A percentile compares a stretch with the other conserved stretches of the same genome.
Conservation (phyloP, 495 filamentous ascomycete genomes). For the Hypoxylon trugodes region DNA sequence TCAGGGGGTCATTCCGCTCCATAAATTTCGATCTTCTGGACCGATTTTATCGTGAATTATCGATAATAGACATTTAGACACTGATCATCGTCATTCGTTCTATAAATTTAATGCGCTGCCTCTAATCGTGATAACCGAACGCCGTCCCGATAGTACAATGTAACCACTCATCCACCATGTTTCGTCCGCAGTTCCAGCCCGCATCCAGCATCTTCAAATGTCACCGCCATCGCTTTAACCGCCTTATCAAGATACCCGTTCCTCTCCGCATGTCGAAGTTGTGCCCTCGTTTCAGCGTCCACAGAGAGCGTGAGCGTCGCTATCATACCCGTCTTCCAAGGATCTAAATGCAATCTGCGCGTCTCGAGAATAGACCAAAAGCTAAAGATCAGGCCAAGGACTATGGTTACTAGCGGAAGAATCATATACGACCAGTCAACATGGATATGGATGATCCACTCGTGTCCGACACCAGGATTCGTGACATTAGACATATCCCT, state of each 20-base stretch:
- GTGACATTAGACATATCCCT: slow-evolving; percentile 16
- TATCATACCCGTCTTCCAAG: slow-evolving; percentile 34
- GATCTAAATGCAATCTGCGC: slow-evolving; percentile 6
- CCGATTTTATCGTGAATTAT: too few species aligned
- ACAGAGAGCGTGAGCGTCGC: slow-evolving; percentile 30
- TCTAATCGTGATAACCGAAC: too few species aligned
- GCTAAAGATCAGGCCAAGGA: slow-evolving; percentile 12
- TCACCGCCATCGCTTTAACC: slow-evolving; percentile 12
- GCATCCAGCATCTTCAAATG: slow-evolving; percentile 25
- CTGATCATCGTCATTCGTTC: too few species aligned
- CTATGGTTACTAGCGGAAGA: slow-evolving; percentile 12
- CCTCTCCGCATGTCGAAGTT: slow-evolving; percentile 23
- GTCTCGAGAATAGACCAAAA: slow-evolving; percentile 23
- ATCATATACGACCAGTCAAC: slow-evolving; percentile 33
- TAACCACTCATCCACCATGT: slow-evolving; percentile 7
- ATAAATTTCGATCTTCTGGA: too few species aligned
- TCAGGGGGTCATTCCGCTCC: too few species aligned
- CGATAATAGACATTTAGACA: too few species aligned
- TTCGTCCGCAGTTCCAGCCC: slow-evolving; percentile 27
- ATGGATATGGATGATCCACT: slow-evolving; percentile 27
- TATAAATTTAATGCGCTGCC: too few species aligned
- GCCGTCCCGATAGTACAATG: too few species aligned
- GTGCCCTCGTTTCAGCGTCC: slow-evolving; percentile 26
- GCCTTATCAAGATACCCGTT: slow-evolving; percentile 17
- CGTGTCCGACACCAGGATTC: slow-evolving; percentile 2